Percentiles rank a stretch among this genome's conserved stretches.
Evolutionary conservation across 257 asterid species (phyloP).

Genomic region (Solanum appendiculatum): DNA sequence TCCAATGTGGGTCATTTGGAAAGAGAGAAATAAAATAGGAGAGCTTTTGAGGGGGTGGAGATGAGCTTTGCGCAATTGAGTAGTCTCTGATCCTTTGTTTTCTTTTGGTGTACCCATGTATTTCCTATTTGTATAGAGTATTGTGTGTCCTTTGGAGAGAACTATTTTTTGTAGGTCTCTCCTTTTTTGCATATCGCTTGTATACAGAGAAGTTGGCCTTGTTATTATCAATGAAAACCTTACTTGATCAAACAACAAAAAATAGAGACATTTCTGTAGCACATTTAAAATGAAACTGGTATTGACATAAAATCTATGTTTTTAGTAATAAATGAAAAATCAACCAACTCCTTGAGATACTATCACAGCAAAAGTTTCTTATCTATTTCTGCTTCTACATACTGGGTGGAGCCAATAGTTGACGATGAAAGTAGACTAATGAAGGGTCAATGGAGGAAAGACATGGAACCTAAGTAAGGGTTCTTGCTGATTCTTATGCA

Average conservation of each 20-base stretch:
- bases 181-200: not conserved
- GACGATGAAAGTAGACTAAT: not conserved
- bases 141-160: not conserved
- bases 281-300: too few relatives aligned
- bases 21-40: not conserved
- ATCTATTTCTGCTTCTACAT: not conserved
- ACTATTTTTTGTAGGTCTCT: not conserved
- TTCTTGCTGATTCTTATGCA: not conserved
- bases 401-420: not conserved
- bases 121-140: not conserved
- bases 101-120: not conserved
- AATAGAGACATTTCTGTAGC: not conserved
- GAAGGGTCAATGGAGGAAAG: not conserved
- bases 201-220: not conserved
- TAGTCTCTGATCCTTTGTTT: not conserved
- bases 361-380: not conserved
- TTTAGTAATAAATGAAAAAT: not conserved
- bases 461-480: not conserved
- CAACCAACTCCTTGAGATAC: not conserved
- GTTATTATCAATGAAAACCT: not conserved
- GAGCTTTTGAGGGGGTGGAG: not conserved
- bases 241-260: not conserved
- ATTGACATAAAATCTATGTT: not conserved
- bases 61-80: not conserved
- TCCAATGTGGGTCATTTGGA: not conserved